Base-by-base conservation (phyloP, 768 basidiomycete genomes). In the Tylopilus subfusipes region DNA sequence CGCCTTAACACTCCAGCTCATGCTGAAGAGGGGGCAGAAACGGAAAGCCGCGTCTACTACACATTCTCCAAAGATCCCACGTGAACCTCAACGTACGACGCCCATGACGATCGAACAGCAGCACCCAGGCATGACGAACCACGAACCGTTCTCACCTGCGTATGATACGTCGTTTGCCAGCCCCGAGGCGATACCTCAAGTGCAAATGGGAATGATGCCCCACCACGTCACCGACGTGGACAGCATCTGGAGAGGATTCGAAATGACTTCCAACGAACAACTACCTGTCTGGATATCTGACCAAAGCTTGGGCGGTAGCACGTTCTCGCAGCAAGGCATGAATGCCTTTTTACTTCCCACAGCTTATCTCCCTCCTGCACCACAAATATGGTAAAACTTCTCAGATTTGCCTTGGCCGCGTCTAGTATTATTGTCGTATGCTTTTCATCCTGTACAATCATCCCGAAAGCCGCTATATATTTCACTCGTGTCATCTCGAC, bases 281-380 rank as follows among this genome's bases (percentile, higher is more conserved):
- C 74, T 90, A 11, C 90, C 90, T 19, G 84, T 92, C 25, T 93
- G 90, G 90, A 83, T 92, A 42, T 88, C 89, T 33, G 90, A 93
- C 68, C 86, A 89, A 68, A 89, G 80, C 60, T 72, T 92, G 2
- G 90, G 90, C 42, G 90, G 88, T 46, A 81, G 74, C 62, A 80
- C 83, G 9, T 88, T 90, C 71, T 79, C 83, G 30, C 88, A 90
- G 68, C 81, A 88, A 62, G 90, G 91, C 57, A 89, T 93, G 75
- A 88, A 93, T 63, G 88, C 90, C 5, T 92, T 92, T 72, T 74
- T 93, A 44, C 76, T 93, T 34, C 90, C 90, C 16, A 71, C 75
- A 29, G 86, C 90, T 65, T 90, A 86, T 61, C 76, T 90, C 48
- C 84, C 86, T 2, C 75, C 84, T 53, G 78, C 82, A 24, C 79